Conservation (phyloP, 768 basidiomycete genomes). For the Peribolospora baueri region DNA sequence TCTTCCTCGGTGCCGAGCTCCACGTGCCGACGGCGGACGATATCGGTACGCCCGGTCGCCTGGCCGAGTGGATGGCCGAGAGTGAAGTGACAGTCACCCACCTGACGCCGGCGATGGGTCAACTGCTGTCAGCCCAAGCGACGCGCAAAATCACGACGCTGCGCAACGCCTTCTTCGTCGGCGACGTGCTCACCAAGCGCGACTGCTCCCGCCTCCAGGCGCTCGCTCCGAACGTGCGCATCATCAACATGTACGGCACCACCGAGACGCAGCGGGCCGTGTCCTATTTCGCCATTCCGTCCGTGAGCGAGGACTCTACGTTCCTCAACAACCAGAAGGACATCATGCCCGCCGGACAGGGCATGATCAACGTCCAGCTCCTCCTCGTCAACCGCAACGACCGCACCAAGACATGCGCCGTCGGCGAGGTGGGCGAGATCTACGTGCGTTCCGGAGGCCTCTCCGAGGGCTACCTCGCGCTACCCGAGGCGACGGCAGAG, state of each 20-base stretch:
- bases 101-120: conserved; percentile 96
- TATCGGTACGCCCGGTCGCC: conserved; percentile 82
- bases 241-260: conserved; percentile 99
- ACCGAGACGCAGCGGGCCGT: conserved; percentile 98
- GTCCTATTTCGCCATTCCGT: conserved; percentile 81
- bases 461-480: conserved; percentile 79
- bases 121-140: conserved; percentile 75
- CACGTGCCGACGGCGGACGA: conserved; percentile 92
- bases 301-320: conserved; percentile 55
- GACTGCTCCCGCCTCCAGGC: conserved; percentile 85
- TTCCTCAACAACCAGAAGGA: conserved; percentile 89
- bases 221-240: conserved; percentile 70
- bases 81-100: conserved; percentile 83
- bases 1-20: conserved; percentile 86
- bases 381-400: conserved; percentile 82
- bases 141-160: conserved; percentile 63
- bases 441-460: conserved; percentile 90
- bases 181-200: conserved; percentile 94
- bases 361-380: conserved; percentile 94
- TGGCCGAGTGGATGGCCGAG: conserved; percentile 96
- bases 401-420: conserved; percentile 57
- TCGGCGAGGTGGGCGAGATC: conserved; percentile 95
- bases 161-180: conserved; percentile 84
- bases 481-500: conserved; percentile 44
- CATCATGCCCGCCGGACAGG: conserved; percentile 87